Base-by-base conservation (phyloP, 208 protist species). In the Blastocrithidia nonstop region DNA sequence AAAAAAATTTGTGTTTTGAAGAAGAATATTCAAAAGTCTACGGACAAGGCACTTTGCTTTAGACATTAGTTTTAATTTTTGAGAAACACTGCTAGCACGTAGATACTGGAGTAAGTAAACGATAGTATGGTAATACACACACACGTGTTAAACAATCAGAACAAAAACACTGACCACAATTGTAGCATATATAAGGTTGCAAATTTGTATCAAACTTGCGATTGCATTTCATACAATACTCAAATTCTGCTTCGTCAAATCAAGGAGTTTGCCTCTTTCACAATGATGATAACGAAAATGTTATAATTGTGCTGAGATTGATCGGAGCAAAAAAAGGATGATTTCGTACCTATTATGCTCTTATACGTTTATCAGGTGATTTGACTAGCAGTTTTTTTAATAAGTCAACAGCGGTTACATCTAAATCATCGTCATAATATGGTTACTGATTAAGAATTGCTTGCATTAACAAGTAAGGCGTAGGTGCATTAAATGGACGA, bases 111-210 rank as follows among this genome's bases (percentile, higher is more conserved):
- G 35, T 29, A 6, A 4, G 32, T 29, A 60, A 62, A 2, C 51
- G 38, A 6, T 61, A 81, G 11, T 61, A 64, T 7, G 65, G 62
- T 21, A 88, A 69, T 17, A 67, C 35, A 7, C 58, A 41, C 44
- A 43, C 48, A 27, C 68, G 41, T 3, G 50, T 27, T 13, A 68
- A 48, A 44, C 91, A 96, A 6, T 68, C 55, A 29, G 39, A 50
- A 45, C 91, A 96, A 25, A 82, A 80, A 28, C 93, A 70, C 35
- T 79, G 55, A 6, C 91, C 91, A 53, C 91, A 96, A n/a, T n/a
- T n/a, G n/a, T n/a, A n/a, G n/a, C n/a, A n/a, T n/a, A n/a, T n/a
- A n/a, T n/a, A n/a, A n/a, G n/a, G n/a, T n/a, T n/a, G n/a, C n/a
- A n/a, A n/a, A n/a, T n/a, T n/a, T n/a, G n/a, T n/a, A n/a, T n/a